These are phyloP conservation scores for Posidonia oceanica DNA, from an alignment of 116 monocot genomes.

Conservation along the genomic window DNA sequence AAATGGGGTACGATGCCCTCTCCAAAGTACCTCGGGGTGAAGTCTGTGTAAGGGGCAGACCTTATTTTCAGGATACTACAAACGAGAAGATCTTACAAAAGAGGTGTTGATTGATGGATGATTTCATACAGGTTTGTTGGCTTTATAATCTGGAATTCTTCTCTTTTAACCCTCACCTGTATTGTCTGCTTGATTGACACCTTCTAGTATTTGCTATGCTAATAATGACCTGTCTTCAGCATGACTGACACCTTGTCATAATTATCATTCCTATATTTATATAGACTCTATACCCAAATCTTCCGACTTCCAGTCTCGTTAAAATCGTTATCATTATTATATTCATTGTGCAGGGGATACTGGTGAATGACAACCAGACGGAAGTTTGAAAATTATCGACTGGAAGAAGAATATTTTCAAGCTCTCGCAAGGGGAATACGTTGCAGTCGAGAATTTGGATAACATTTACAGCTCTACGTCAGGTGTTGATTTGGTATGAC, in stretches of 20 bases:
- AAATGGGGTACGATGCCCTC: slow-evolving; percentile 88
- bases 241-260: background rate
- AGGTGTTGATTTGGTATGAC: slow-evolving; percentile 54
- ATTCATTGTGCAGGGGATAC: slow-evolving; percentile 49
- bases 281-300: background rate
- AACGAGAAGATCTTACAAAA: slow-evolving; percentile 84
- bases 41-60: too few relatives aligned
- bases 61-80: too few relatives aligned
- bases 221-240: background rate
- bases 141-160: background rate
- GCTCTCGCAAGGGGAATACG: slow-evolving; percentile 97
- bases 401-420: slow-evolving; percentile 95
- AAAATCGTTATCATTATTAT: background rate
- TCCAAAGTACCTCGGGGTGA: slow-evolving; percentile 33
- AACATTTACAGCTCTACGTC: slow-evolving; percentile 65
- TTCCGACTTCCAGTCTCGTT: background rate
- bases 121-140: slow-evolving; percentile 81
- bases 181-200: too few relatives aligned
- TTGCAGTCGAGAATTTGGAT: slow-evolving; percentile 93
- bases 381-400: slow-evolving; percentile 91
- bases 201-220: background rate
- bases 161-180: background rate
- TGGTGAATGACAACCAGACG: slow-evolving; percentile 85
- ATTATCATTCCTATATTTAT: background rate
- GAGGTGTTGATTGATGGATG: slow-evolving; percentile 86